phyloP scores from a whole-genome alignment of 176 grass and related monocot genomes.

The Triticum aestivum region DNA sequence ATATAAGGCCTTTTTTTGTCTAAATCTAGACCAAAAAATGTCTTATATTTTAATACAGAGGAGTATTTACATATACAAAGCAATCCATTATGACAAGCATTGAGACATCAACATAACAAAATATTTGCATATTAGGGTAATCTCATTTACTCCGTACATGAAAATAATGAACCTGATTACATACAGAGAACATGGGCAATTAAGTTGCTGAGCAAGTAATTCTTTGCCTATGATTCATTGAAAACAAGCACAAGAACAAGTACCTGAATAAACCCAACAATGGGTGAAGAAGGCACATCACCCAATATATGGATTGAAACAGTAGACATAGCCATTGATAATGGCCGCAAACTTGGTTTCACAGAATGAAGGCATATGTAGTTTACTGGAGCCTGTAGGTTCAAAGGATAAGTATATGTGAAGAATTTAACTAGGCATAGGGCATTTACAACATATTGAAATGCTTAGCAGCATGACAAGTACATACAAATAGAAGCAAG shows the following conservation, averaged over 20 bases:
- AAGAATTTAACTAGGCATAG: not conserved
- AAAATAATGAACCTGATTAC: not conserved
- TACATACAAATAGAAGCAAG: not conserved
- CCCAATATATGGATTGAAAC: constrained; percentile 99
- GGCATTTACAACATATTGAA: constrained; percentile 6
- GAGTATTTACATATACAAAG: not conserved
- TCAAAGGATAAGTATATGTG: constrained; percentile 16
- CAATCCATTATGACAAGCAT: not conserved
- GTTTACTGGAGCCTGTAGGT: constrained; percentile 89
- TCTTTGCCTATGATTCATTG: not conserved
- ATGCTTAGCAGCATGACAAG: not conserved
- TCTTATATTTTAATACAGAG: too few relatives aligned
- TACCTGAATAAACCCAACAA: constrained; percentile 95
- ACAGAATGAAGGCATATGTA: constrained; percentile 93
- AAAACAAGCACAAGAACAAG: constrained; percentile 11
- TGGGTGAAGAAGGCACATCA: constrained; percentile 94
- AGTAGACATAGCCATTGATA: constrained; percentile 97
- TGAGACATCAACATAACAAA: not conserved
- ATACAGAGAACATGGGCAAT: constrained; percentile 3
- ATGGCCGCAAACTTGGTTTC: constrained; percentile 78
- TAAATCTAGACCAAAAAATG: too few relatives aligned
- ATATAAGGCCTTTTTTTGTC: too few relatives aligned
- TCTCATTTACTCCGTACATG: constrained; percentile 2
- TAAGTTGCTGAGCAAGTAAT: not conserved
- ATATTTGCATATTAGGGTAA: not conserved